Evolutionary conservation across 2,329 filamentous ascomycete species (phyloP).

Genomic region (Cladosporium cucumerinum): DNA sequence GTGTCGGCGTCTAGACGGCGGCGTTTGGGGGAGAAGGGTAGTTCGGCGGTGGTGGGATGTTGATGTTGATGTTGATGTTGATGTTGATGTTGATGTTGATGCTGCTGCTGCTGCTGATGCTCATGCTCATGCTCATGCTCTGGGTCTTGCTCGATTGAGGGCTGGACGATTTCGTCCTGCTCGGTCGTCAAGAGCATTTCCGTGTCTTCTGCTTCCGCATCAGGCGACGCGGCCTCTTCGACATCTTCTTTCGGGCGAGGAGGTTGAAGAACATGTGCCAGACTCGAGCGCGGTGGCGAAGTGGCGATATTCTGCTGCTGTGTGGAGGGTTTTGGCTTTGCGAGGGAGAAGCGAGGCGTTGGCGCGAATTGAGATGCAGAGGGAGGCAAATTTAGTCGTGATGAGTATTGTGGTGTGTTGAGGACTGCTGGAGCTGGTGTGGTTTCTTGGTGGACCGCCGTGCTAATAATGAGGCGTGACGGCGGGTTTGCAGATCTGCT

Average conservation of each 20-base stretch:
- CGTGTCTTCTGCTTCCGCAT: constrained; percentile 23
- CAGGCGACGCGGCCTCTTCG: constrained; percentile 22
- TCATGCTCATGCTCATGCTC: constrained; percentile 9
- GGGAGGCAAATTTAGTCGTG: background rate
- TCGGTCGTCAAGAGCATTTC: constrained; percentile 29
- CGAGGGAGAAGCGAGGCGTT: constrained; percentile 27
- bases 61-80: constrained; percentile 10
- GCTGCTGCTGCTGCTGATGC: constrained; percentile 4
- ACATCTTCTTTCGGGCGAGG: constrained; percentile 26
- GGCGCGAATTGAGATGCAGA: constrained; percentile 26
- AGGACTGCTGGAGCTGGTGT: constrained; percentile 9
- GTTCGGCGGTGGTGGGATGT: background rate
- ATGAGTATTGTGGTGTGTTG: background rate
- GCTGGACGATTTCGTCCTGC: background rate
- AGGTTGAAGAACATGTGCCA: constrained; percentile 21
- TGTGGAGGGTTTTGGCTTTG: constrained; percentile 10
- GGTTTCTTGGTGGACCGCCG: constrained; percentile 11
- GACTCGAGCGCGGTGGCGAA: constrained; percentile 18
- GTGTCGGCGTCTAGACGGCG: constrained; percentile 23
- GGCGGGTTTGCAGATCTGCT: constrained; percentile 20
- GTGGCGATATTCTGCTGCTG: background rate
- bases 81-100: constrained; percentile 9
- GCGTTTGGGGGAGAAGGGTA: constrained; percentile 31
- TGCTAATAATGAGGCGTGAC: constrained; percentile 9
- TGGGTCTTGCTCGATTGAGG: constrained; percentile 18